Percentiles rank a stretch among this genome's conserved stretches.
phyloP scores from a whole-genome alignment of 306 rosid genomes.

The Gleditsia sinensis region DNA sequence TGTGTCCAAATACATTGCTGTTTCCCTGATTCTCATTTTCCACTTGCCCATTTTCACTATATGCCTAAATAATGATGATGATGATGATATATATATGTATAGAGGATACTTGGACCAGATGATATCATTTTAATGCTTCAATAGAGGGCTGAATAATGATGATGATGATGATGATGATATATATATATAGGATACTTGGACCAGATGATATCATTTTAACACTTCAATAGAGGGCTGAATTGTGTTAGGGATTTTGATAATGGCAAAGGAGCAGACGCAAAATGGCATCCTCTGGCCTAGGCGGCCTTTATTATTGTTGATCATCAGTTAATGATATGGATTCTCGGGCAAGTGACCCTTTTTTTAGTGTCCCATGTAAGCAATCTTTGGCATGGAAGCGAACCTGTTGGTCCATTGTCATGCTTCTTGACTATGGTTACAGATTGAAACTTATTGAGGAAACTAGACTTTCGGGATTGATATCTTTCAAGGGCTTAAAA shows the following conservation, averaged over 20 bases:
- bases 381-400: not conserved
- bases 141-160: not conserved
- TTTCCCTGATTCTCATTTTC: no score
- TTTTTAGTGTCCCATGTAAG: not conserved
- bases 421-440: not conserved
- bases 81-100: no score
- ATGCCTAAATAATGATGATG: no score
- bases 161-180: no score
- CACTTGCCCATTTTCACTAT: not conserved
- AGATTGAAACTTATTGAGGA: not conserved
- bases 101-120: not conserved
- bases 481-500: not conserved
- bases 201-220: not conserved
- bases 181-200: not conserved
- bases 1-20: no score
- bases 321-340: not conserved
- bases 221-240: not conserved
- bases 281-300: slow-evolving; percentile 4
- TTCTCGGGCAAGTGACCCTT: not conserved
- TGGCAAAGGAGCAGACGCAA: not conserved
- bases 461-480: slow-evolving; percentile 2
- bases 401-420: not conserved
- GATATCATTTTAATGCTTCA: not conserved
- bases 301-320: not conserved
- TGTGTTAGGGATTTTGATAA: not conserved